Base-by-base conservation (phyloP, 2,329 filamentous ascomycete species). In the Alternaria consortialis region DNA sequence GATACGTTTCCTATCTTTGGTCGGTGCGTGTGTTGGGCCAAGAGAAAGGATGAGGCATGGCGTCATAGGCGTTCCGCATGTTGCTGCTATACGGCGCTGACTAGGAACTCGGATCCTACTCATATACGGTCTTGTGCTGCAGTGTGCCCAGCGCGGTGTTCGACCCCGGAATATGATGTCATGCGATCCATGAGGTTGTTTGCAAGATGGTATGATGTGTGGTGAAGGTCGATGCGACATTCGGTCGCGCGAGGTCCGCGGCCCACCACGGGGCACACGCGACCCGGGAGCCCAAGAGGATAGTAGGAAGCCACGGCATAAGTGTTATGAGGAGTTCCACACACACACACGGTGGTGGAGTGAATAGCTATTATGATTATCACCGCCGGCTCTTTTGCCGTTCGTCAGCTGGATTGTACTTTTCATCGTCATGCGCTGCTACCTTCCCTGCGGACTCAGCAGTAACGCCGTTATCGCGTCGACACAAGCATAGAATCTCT, bases 401-500 rank as follows among this genome's bases (percentile, higher is more conserved):
- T 36, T n/a, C 31, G 23, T 23, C 31, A 50, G 31, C 31, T 36
- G 32, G 20, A 13, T 31, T 11, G 13, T 50, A 36, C 13, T n/a
- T 36, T 25, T 34, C 37, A 36, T 46, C 12, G 20, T 17, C 11
- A 2, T 36, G 13, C n/a, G 8, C 25, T 34, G n/a, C 52, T 59
- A 59, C 32, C 51, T 44, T 36, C 58, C 53, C 27, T 60, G 53
- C 13, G 58, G 40, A 9, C 58, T 66, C 9, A 68, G 39, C 15
- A 76, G 37, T n/a, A 74, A 53, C n/a, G 39, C 61, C 9, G 66
- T 59, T 56, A 77, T 72, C 8, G 69, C 71, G 60, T 75, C 71
- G 15, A 76, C 73, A 50, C 73, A 75, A 2, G 58, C 64, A 56
- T 75, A 75, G 37, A 77, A 77, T 60, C 42, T 63, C 11, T 63